Base-by-base conservation (phyloP, 768 basidiomycete genomes). In the Pleurotus sapidus region DNA sequence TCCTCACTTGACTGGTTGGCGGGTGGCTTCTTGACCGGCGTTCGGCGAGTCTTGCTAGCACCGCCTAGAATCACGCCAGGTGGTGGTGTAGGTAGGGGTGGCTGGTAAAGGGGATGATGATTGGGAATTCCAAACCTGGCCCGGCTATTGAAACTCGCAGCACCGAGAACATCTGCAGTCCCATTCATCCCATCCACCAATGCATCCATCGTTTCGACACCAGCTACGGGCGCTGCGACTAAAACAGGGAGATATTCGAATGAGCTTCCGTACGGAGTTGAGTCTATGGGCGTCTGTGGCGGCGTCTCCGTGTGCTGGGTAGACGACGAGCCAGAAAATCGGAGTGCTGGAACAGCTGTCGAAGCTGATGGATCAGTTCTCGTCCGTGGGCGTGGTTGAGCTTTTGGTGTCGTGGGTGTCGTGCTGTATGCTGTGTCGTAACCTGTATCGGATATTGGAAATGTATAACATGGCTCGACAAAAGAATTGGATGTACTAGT, bases 121-220 rank as follows among this genome's bases (percentile, higher is more conserved):
- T 77, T 76, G 6, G 80, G 74, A 61, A 85, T 84, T 18, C 74
- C 78, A 64, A 84, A 83, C 59, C 84, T 79, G 48, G 79, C 70
- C 14, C 83, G 79, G 64, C 68, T 74, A 27, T 81, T 77, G 12
- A 77, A 61, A 51, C 74, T 71, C 63, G 74, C 53, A 64, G 58
- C 70, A 51, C 59, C 66, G 56, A 84, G 69, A 60, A 85, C 78
- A 56, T 89, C 86, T 45, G 79, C 81, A 34, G 30, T 34, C 30
- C 87, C 87, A 65, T 93, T 94, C 92, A 94, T 93, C 7, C 89
- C 89, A 61, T 93, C 91, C 5, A 94, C 92, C 54, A 94, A 71
- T 11, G 92, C 92, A 67, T 94, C 92, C 86, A 94, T 89, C 7
- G 84, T 85, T 72, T 93, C 91, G 7, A 94, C 90, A 2, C 90